Base-by-base conservation (phyloP, 306 rosid species). In the Boehmeria nivea region DNA sequence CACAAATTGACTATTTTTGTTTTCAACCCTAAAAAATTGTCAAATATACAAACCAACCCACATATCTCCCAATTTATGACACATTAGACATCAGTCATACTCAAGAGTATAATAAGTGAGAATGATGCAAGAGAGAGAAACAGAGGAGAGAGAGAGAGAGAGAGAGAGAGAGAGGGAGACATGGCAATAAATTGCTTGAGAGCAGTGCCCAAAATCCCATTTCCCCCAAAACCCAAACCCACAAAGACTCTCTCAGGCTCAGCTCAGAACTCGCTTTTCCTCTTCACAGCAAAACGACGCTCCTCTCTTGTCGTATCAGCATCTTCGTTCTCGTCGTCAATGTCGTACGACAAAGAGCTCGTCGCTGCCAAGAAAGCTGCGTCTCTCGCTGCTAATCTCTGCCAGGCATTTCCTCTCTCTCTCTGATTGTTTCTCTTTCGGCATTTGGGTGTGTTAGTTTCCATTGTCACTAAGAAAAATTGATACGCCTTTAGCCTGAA, bases 341-440 rank as follows among this genome's bases (percentile, higher is more conserved):
- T 87, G 95, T 23, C 94, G 69, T 90, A 84, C 78, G 87, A 87
- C 22, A 87, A 82, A 58, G 95, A 90, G 64, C 94, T 90, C 64
- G 78, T 78, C 3, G 94, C 98, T 60, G 98, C 98, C 17, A 90
- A 72, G 75, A 84, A 76, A 76, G 95, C 95, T 2, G 89, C 91
- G 54, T 63, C 91, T 65, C 79, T 90, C 64, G 98, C 98, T 21
- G 81, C 95, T 63, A 73, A 70, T 39, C 91, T 90, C 72, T 90
- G 95, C 68, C 95, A 90, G 94, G 98, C 67, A 82, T 20, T 19
- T 14, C 25, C 26, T 46, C 23, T 17, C 33, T 12, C 24, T 43
- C 51, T 51, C 43, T 48, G 17, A 18, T 37, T 17, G 33, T 42
- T 13, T 48, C 59, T 27, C 45, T 36, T 17, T n/a, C 43, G n/a